These are phyloP conservation scores for Salix purpurea DNA, from an alignment of 345 rosid species.

Conservation along the genomic window DNA sequence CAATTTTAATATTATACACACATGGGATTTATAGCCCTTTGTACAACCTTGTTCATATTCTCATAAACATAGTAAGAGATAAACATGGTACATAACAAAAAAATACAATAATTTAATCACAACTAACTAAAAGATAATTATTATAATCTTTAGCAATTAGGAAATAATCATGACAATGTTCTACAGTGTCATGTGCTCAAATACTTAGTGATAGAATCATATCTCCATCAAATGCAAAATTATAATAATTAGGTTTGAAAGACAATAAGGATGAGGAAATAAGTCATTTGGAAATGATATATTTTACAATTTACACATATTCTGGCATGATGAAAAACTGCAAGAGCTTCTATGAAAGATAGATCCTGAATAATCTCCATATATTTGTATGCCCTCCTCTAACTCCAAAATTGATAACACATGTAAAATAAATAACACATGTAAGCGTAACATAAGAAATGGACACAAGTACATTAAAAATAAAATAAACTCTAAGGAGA, in stretches of 20 bases:
- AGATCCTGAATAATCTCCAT: slow-evolving; percentile 58
- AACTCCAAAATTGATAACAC: slow-evolving; percentile 70
- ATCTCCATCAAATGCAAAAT: slow-evolving; percentile 37
- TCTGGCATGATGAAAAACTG: slow-evolving; percentile 82
- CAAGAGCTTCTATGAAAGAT: slow-evolving; percentile 64
- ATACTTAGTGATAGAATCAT: slow-evolving; percentile 50
- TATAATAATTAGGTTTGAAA: neutral
- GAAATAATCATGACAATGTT: too few species aligned
- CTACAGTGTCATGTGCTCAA: slow-evolving; percentile 32
- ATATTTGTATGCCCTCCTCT: slow-evolving; percentile 66
- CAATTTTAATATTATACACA: too few species aligned
- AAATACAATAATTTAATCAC: too few species aligned
- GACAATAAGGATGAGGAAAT: neutral
- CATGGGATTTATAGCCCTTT: too few species aligned
- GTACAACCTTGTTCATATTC: too few species aligned
- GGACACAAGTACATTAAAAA: neutral
- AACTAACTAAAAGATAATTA: too few species aligned
- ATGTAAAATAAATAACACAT: slow-evolving; percentile 25
- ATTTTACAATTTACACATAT: slow-evolving; percentile 37
- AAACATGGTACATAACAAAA: too few species aligned
- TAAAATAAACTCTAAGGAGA: too few species aligned
- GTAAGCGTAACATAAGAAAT: neutral
- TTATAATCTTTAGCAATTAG: too few species aligned
- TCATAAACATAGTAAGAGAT: too few species aligned
- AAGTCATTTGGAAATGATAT: neutral